Base-by-base conservation (phyloP, 2,329 filamentous ascomycete species). In the Venturiaceae sp. region DNA sequence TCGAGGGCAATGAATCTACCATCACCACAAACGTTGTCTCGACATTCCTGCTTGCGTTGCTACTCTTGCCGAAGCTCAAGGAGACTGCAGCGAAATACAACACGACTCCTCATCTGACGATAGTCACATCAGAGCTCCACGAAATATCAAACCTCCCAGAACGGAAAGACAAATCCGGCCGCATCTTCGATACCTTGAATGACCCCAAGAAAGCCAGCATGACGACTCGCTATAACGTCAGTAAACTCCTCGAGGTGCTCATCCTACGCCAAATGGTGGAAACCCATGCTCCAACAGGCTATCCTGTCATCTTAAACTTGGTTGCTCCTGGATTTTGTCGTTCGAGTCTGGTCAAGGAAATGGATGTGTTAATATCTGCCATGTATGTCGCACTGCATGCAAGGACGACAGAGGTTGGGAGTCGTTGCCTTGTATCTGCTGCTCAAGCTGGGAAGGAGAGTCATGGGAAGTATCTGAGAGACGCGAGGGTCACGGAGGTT, bases 21-120 rank as follows among this genome's bases (percentile, higher is more conserved):
- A 68, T 84, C 39, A 79, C 76, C 0, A 74, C 80, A 57, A 84
- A 84, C 58, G 77, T 81, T 9, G 69, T 84, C 58, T 73, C 70
- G 13, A 81, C 78, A 0, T 74, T 83, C 41, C 64, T 84, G 1
- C 68, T 84, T 0, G 76, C 72, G 0, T 62, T 78, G 0, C 67
- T 81, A 0, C 44, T 83, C 2, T 60, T 84, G 21, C 81, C 81
- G 0, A 80, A 76, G 63, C 69, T 84, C 3, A 74, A 74, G 55
- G 69, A 73, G 28, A 77, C 72, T 14, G 72, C 65, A 6, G 62
- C 34, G 21, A 63, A 61, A 16, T 69, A 63, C 68, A 64, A 66
- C 58, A 68, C 62, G 8, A 66, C 64, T 2, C 74, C 77, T 0
- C 68, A 64, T 19, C 61, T 74, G 36, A 65, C 65, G 8, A 69